Base-by-base conservation (phyloP, 2,329 filamentous ascomycete genomes). In the Colletotrichum truncatum region DNA sequence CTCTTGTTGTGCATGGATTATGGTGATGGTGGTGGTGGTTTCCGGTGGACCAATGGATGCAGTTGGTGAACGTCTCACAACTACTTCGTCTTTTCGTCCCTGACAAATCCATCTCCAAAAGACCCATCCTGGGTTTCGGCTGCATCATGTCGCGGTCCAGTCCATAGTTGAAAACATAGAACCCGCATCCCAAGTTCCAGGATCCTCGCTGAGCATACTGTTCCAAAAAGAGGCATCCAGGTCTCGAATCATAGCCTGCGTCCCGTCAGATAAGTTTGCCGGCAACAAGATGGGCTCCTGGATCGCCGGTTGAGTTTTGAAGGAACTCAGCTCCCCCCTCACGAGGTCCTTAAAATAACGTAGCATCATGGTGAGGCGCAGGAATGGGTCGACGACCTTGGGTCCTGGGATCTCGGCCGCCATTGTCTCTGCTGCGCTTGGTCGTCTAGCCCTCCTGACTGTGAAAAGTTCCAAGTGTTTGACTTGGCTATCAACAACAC, bases 401-500 rank as follows among this genome's bases (percentile, higher is more conserved):
- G 60, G 60, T 4, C 60, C 38, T 11, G 25, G 52, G 7, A 58
- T 26, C 7, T 67, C 57, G 30, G 57, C 32, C 16, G 12, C 51
- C 5, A 36, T 43, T 16, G 43, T 43, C 11, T 46, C 38, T 46
- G 25, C 53, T 16, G 36, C 34, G 49, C 32, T 59, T 32, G 25
- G 28, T 49, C 38, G 53, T 34, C 52, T 64, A 14, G 53, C 67
- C 12, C 77, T 71, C 23, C 48, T 52, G 45, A 69, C 67, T 4
- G 74, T 72, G 4, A 76, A 67, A 1, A 56, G 10, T 32, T 72
- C 67, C 68, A 80, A 71, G 41, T 78, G 74, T 10, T 53, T 16
- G 10, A 76, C 70, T 67, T 78, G 73, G 21, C 57, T 65, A 14
- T 75, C 70, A 16, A 80, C 57, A n/a, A 73, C 67, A 11, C 68